Percentiles rank a stretch among this genome's conserved stretches.
Conservation (phyloP, 345 rosid genomes). For the Garcia nutans region DNA sequence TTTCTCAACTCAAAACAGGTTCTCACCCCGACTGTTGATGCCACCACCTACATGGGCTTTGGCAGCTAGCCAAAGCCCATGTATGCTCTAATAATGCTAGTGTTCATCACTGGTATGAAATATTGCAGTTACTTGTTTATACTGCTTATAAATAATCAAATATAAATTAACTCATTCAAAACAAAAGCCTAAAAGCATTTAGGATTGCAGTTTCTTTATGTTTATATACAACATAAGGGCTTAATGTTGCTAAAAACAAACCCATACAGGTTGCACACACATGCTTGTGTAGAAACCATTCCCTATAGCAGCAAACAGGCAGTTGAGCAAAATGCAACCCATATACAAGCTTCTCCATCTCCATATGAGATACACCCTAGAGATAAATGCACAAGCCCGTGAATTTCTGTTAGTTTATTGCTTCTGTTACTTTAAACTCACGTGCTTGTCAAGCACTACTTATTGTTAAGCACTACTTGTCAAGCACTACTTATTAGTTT, state of each 20-base stretch:
- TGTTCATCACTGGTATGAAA: slow-evolving; percentile 61
- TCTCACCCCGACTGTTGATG: slow-evolving; percentile 64
- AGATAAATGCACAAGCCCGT: slow-evolving; percentile 81
- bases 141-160: no score
- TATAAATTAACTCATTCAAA: no score
- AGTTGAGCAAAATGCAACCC: slow-evolving; percentile 86
- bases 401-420: no score
- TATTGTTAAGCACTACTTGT: no score
- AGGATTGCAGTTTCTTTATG: no score
- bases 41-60: slow-evolving; percentile 71
- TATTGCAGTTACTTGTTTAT: neutral
- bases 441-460: no score
- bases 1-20: slow-evolving; percentile 81
- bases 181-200: no score
- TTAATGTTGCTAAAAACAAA: no score
- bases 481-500: no score
- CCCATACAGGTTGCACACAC: slow-evolving; percentile 57
- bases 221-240: no score
- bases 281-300: slow-evolving; percentile 53
- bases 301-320: slow-evolving; percentile 27
- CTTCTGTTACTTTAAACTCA: no score
- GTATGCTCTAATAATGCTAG: slow-evolving; percentile 90
- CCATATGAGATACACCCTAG: slow-evolving; percentile 83
- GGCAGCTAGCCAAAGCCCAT: slow-evolving; percentile 92
- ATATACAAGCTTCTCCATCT: slow-evolving; percentile 83